Evolutionary conservation across 768 basidiomycete genomes (phyloP), one percentile per base, ranked within the genome.

Genomic region (Sarcomyxa edulis): DNA sequence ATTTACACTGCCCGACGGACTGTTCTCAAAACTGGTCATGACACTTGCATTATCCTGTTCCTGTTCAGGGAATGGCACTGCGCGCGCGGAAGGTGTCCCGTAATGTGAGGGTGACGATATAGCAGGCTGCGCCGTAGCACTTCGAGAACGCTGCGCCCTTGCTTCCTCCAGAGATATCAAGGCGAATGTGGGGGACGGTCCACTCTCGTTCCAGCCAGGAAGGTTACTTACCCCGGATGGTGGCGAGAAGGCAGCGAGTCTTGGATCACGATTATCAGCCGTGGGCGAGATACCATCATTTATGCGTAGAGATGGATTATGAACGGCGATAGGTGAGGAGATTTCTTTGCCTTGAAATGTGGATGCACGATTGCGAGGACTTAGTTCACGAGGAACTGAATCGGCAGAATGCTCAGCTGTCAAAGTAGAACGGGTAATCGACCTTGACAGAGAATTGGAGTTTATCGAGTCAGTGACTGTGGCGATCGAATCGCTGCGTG

Each of bases 91-190:
- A 8, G 57, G 54, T 1, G 54, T 48, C 9, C 47, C 27, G 11
- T 51, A 41, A 41, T 49, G 46, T 35, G 55, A 48, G 32, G 47
- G 51, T 32, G 58, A 51, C 37, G 55, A 40, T 32, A 59, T 44
- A 2, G 55, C 42, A 37, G 48, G 45, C 32, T 66, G 60, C 14
- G 55, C 56, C 3, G 72, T 71, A n/a, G 59, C 60, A 48, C 67
- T 73, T 35, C 81, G 75, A 31, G 74, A 65, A 35, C 81, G 76
- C 52, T 82, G 76, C 9, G 79, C 84, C 48, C 85, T 76, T 3
- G 86, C 86, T 61, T 90, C 84, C 51, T 88, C 82, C 37, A 89
- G 65, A 4, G 84, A 75, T 35, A 89, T 88, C 26, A 90, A 71
- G 21, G 74, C 66, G 45, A 87, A 79, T 11, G 73, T 60, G 15